Percentiles rank a stretch among this genome's conserved stretches.
phyloP scores from a whole-genome alignment of 306 rosid species.

The Comarum palustre region DNA sequence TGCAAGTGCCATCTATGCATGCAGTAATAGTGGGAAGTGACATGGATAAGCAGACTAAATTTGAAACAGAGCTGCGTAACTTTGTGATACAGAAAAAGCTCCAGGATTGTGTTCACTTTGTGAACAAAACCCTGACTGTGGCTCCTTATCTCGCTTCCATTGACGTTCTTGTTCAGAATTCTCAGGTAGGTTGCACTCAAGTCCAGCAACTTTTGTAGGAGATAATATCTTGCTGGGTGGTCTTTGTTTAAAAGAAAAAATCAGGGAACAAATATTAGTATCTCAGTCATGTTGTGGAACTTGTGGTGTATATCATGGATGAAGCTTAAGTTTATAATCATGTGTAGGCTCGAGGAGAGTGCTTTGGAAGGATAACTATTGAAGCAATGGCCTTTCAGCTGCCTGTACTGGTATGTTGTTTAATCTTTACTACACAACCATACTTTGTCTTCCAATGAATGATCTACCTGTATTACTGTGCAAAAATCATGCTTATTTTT shows the following conservation, averaged over 20 bases:
- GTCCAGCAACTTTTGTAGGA: slow-evolving; percentile 15
- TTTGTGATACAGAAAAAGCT: slow-evolving; percentile 64
- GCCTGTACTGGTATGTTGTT: slow-evolving; percentile 78
- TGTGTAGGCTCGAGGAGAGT: slow-evolving; percentile 70
- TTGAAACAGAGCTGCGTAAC: slow-evolving; percentile 69
- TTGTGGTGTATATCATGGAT: background rate
- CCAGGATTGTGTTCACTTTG: slow-evolving; percentile 82
- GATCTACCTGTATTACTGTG: background rate
- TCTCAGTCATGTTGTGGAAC: background rate
- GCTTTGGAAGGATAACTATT: slow-evolving; percentile 82
- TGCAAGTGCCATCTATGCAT: slow-evolving; percentile 76
- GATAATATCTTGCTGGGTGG: slow-evolving; percentile 1
- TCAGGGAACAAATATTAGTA: background rate
- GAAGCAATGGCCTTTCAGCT: slow-evolving; percentile 88
- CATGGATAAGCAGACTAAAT: slow-evolving; percentile 73
- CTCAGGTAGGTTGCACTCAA: slow-evolving; percentile 60
- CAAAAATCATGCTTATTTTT: background rate
- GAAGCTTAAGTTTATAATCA: slow-evolving; percentile 8
- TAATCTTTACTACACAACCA: background rate
- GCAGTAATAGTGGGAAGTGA: slow-evolving; percentile 94
- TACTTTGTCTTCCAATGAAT: slow-evolving; percentile 12
- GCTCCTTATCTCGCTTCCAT: slow-evolving; percentile 86
- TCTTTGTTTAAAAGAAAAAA: background rate
- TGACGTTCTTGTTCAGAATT: slow-evolving; percentile 97
- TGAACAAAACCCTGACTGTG: slow-evolving; percentile 85